Percentiles rank a stretch among this genome's conserved stretches.
These are phyloP conservation scores for Pythium utonaiense DNA, from an alignment of 352 stramenopile species.

Conservation along the genomic window DNA sequence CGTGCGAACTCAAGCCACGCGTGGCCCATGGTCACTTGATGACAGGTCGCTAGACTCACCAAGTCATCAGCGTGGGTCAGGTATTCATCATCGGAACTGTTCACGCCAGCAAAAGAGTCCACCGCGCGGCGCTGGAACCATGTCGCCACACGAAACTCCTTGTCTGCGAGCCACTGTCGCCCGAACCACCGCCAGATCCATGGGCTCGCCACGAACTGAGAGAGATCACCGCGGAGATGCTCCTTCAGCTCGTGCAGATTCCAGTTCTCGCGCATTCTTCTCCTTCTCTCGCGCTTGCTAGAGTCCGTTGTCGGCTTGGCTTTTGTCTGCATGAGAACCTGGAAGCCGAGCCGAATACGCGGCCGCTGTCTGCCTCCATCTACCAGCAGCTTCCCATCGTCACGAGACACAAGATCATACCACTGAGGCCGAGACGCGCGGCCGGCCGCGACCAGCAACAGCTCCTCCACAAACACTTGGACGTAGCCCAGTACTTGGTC, in stretches of 20 bases:
- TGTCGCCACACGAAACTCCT: conserved; percentile 42
- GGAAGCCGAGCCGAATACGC: conserved; percentile 25
- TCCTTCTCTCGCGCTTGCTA: no score
- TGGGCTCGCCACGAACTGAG: conserved; percentile 34
- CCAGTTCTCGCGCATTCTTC: conserved; percentile 39
- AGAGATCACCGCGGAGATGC: conserved; percentile 50
- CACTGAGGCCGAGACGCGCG: conserved; percentile 2
- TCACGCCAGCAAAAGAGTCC: no score
- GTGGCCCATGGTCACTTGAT: conserved; percentile 31
- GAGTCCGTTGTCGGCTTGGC: neutral
- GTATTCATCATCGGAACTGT: no score
- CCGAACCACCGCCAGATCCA: conserved; percentile 69
- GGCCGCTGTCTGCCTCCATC: neutral
- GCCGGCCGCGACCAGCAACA: conserved; percentile 20
- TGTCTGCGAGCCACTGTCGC: conserved; percentile 32
- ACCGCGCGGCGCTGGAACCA: conserved; percentile 42
- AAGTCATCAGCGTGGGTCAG: conserved; percentile 24
- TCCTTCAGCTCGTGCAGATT: conserved; percentile 33
- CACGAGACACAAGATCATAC: conserved; percentile 12
- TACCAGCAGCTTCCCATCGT: neutral
- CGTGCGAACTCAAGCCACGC: conserved; percentile 8
- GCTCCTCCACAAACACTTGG: conserved; percentile 35
- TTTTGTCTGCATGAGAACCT: conserved; percentile 26
- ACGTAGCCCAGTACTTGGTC: conserved; percentile 37
- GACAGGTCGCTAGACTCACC: conserved; percentile 35